Conservation (phyloP, 768 basidiomycete species). For the Trametes elegans region DNA sequence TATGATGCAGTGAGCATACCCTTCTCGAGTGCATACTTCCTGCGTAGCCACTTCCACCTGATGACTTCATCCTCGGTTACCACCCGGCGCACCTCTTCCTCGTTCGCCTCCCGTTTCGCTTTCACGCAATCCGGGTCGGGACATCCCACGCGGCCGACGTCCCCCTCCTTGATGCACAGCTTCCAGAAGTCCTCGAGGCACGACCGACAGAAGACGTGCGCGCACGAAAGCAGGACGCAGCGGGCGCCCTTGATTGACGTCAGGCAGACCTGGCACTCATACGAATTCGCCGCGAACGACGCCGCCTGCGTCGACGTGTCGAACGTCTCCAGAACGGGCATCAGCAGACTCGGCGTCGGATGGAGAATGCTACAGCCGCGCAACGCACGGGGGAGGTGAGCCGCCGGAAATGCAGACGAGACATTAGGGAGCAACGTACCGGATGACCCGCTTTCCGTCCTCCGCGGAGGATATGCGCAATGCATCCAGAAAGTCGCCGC, state of each 20-base stretch:
- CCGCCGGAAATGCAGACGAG: background rate
- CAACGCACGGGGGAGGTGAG: background rate
- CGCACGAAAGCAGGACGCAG: conserved; percentile 68
- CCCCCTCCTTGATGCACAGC: conserved; percentile 77
- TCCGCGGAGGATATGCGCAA: conserved; percentile 38
- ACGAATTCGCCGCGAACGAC: conserved; percentile 62
- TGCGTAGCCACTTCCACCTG: conserved; percentile 77
- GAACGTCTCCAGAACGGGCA: conserved; percentile 46
- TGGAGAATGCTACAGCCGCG: conserved; percentile 50
- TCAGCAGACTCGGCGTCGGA: conserved; percentile 52
- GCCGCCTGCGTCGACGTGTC: conserved; percentile 45
- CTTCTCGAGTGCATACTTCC: conserved; percentile 69
- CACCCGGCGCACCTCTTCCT: conserved; percentile 72
- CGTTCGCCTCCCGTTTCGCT: conserved; percentile 50
- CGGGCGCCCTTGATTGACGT: conserved; percentile 69
- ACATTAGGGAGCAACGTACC: conserved; percentile 36
- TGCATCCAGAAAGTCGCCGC: conserved; percentile 57
- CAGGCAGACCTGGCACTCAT: conserved; percentile 77
- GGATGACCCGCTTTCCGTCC: conserved; percentile 33
- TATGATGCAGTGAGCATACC: conserved; percentile 39
- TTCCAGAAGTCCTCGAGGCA: conserved; percentile 84
- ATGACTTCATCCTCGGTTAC: conserved; percentile 61
- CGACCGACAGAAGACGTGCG: conserved; percentile 79
- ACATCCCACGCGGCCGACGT: conserved; percentile 72
- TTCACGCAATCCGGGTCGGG: conserved; percentile 83